Evolutionary conservation across 495 filamentous ascomycete species (phyloP), one percentile per base, ranked within the genome.

Genomic region (Bacidia gigantensis): DNA sequence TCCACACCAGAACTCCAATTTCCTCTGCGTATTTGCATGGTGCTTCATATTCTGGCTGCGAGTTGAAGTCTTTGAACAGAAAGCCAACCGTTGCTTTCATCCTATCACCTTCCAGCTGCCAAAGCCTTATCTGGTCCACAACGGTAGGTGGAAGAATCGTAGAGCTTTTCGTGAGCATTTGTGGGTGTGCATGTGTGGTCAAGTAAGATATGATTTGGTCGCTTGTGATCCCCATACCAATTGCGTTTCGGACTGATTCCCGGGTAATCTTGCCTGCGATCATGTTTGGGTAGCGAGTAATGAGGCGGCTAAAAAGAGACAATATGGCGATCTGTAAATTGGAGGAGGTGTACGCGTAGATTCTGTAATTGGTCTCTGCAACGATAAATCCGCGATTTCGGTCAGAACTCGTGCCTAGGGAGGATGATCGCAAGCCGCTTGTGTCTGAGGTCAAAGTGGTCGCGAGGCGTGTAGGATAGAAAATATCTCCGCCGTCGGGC

Each of bases 351-450:
- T 97, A 98, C 26, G 92, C 92, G 69, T 98, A 98, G 57, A 98
- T 67, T 24, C 92, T 86, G 69, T 96, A 96, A 69, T 98, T 98
- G n/a, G 92, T 98, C 73, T 98, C 92, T 58, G 97, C 75, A 58
- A 98, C 85, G 61, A 98, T 87, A 72, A 89, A 90, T 32, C 89
- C 90, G 10, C 67, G 62, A 26, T 69, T 74, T 55, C 70, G 67
- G 38, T 74, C 65, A 14, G 80, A 69, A 48, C 76, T 76, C 10
- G 60, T 72, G 17, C 73, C 72, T 24, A 56, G 40, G 32, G 70
- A 72, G 26, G 81, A 73, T 57, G 70, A 79, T n/a, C 81, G 75
- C 1, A 88, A 69, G 20, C 82, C 77, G 24, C 69, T 69, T 0
- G 85, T 80, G 60, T 93, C 87, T 24, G 85, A 89, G 2, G 92